Percentiles rank a stretch among this genome's conserved stretches.
These are phyloP conservation scores for Diaporthe aspalathi DNA, from an alignment of 2,329 filamentous ascomycete species.

Conservation along the genomic window DNA sequence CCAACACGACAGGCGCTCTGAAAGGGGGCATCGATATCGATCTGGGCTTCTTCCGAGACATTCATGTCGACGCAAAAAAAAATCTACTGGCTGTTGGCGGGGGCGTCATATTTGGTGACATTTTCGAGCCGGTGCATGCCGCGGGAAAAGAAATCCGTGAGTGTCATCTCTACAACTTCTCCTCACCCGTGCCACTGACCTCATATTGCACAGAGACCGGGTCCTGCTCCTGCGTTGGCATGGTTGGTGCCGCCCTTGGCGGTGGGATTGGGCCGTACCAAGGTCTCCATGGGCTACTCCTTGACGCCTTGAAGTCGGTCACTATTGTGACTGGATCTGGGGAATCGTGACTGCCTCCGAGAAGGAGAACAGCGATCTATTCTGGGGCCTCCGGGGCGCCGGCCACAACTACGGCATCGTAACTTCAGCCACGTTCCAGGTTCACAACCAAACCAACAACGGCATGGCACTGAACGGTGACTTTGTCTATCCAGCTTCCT, in stretches of 20 bases:
- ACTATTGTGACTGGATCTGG: not conserved
- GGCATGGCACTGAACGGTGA: not conserved
- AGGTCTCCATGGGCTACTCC: not conserved
- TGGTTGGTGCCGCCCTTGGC: not conserved
- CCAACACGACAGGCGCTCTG: slow-evolving; percentile 7
- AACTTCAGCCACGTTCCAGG: not conserved
- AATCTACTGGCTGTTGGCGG: not conserved
- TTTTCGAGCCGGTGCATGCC: not conserved
- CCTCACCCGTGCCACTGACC: too few species aligned
- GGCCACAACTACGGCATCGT: not conserved
- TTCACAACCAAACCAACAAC: not conserved
- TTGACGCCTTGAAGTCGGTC: not conserved
- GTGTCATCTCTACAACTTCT: too few species aligned
- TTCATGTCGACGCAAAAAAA: not conserved
- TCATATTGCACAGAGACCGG: not conserved
- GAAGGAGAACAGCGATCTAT: not conserved
- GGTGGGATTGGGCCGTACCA: not conserved
- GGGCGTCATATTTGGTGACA: not conserved
- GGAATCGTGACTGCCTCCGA: not conserved
- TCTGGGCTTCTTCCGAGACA: slow-evolving; percentile 1
- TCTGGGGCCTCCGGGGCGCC: not conserved
- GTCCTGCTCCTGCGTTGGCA: not conserved
- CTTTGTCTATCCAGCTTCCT: not conserved
- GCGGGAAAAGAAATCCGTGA: not conserved
- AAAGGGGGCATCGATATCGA: not conserved